Evolutionary conservation across 2,329 filamentous ascomycete genomes (phyloP).

Genomic region (Cercospora sp.): DNA sequence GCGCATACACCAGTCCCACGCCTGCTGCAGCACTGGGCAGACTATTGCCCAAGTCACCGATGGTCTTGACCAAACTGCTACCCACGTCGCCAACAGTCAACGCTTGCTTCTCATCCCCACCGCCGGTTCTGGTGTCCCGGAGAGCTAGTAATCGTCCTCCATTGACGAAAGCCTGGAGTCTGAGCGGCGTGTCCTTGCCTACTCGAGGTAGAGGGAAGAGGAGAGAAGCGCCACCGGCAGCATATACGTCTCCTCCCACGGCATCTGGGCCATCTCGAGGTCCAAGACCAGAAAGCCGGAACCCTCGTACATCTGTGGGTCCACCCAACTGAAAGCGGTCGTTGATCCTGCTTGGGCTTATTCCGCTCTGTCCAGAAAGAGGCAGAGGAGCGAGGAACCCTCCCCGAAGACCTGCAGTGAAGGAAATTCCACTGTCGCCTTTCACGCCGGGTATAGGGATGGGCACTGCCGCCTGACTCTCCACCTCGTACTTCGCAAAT

Average conservation of each 20-base stretch:
- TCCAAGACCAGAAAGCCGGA: constrained; percentile 84
- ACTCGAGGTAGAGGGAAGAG: constrained; percentile 81
- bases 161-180: constrained; percentile 89
- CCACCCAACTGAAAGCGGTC: constrained; percentile 95
- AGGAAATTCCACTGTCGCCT: constrained; percentile 72
- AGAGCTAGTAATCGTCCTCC: constrained; percentile 81
- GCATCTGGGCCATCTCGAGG: constrained; percentile 84
- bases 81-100: constrained; percentile 56
- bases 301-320: constrained; percentile 91
- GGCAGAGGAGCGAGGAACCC: constrained; percentile 83
- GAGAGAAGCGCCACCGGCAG: constrained; percentile 82
- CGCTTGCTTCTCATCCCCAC: constrained; percentile 43
- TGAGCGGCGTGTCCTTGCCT: constrained; percentile 78
- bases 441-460: constrained; percentile 69
- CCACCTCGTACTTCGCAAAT: constrained; percentile 91
- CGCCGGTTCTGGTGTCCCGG: constrained; percentile 47
- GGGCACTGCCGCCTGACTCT: constrained; percentile 74
- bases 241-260: constrained; percentile 87
- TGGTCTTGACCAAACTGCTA: constrained; percentile 60
- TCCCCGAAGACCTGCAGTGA: constrained; percentile 78
- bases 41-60: constrained; percentile 71
- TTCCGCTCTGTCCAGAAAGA: constrained; percentile 56
- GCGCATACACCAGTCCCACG: constrained; percentile 88
- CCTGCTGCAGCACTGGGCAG: constrained; percentile 84
- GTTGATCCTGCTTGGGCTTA: constrained; percentile 76